Base-by-base conservation (phyloP, 192 early-diverging fungal genomes). In the Gaertneriomyces semiglobifer region DNA sequence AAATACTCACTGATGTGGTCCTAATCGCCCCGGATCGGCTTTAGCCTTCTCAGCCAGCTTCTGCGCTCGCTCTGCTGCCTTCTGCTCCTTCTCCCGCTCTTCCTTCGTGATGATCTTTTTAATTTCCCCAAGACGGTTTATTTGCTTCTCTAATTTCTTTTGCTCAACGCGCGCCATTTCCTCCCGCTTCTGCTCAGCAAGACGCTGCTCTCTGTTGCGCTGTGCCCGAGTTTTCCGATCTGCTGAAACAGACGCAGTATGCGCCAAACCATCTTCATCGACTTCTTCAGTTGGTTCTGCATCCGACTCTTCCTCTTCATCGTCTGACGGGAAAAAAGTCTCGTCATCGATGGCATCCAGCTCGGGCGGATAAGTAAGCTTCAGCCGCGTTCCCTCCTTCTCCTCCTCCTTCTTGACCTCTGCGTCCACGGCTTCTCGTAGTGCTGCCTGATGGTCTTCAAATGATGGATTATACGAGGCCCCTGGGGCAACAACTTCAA, bases 401-500 rank as follows among this genome's bases (percentile, higher is more conserved):
- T 57, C 33, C 7, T 62, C 63, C 16, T 70, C 62, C 60, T 77
- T 82, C 40, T 62, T 59, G 44, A 75, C 48, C 58, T 84, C 82
- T 11, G 71, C 76, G 42, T 79, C 75, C 14, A 77, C 69, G 6
- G 82, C 82, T n/a, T 58, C 38, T 63, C 70, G 56, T 40, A 84
- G 52, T 7, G 76, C 77, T 38, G 60, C 75, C 71, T 93, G 86
- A 79, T 96, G 94, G 47, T 92, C 90, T 54, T 82, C 77, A 66
- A 87, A 80, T 10, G 81, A 78, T 7, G 96, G 96, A 56, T 93
- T 92, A 76, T 98, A 98, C 12, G 94, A 96, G 0, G 90, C 82
- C 50, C 96, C 96, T 2, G 90, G 85, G 58, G 93, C 88, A 20
- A 89, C 82, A 44, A 89, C 74, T 41, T 85, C 77, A 3, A 98